phyloP scores from a whole-genome alignment of 345 rosid species.

The Fremontodendron californicum region DNA sequence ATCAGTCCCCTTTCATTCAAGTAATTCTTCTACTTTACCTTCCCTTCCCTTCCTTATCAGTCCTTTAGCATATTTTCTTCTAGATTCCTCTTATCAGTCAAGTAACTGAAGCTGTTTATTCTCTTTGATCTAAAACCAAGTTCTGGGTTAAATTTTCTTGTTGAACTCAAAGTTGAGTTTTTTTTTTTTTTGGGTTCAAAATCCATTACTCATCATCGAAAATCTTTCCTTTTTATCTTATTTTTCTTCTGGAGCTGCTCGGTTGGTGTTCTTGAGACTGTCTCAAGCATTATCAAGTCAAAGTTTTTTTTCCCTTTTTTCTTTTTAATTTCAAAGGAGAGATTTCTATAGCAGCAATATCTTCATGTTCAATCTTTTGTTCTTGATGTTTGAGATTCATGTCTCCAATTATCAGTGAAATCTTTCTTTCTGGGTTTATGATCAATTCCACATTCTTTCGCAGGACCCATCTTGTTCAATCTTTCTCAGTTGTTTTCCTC shows the following conservation, averaged over 20 bases:
- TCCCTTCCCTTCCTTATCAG: neutral
- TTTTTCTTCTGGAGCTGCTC: neutral
- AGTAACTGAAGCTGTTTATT: conserved; percentile 9
- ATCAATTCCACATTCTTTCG: no score
- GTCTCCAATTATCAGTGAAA: conserved; percentile 91
- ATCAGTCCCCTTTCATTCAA: conserved; percentile 9
- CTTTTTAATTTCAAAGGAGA: neutral
- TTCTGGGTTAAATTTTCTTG: conserved; percentile 5
- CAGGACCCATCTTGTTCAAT: conserved; percentile 97
- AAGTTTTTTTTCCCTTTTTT: no score
- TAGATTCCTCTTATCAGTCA: conserved; percentile 1
- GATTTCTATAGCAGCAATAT: neutral
- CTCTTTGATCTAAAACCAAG: neutral
- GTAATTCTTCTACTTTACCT: conserved; percentile 16
- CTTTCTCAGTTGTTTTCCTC: conserved; percentile 97
- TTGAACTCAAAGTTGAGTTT: neutral
- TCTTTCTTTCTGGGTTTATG: conserved; percentile 74
- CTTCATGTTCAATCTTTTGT: conserved; percentile 62
- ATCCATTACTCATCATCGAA: conserved; percentile 5
- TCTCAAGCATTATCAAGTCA: conserved; percentile 7
- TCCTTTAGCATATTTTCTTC: conserved; percentile 11
- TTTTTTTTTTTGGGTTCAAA: conserved; percentile 13
- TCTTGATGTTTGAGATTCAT: conserved; percentile 94
- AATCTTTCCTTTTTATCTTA: neutral
- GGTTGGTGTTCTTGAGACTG: neutral